Evolutionary conservation across 306 rosid genomes (phyloP), one percentile per base, ranked within the genome.

Genomic region (Malus sieversii): DNA sequence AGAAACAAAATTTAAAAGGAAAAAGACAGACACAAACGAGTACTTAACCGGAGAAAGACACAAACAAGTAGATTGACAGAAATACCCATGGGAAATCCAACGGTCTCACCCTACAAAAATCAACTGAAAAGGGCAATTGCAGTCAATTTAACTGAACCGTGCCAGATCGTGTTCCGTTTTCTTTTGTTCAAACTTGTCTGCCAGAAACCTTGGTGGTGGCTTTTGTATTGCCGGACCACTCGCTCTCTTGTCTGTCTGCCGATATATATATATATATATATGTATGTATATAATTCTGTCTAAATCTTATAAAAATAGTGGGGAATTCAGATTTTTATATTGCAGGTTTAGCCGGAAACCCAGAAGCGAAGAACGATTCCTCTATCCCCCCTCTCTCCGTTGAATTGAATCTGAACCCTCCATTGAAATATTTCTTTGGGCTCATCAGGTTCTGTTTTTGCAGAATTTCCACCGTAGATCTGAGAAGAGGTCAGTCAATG

Each of bases 391-490:
- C 12, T 55, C 61, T 71, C 51, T n/a, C 33, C 19, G 53, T 48
- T 14, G 53, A 48, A 48, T 79, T 35, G 3, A 45, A 27, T 73
- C 62, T 46, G 59, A 64, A 48, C 48, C 40, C 51, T 22, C 40
- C 30, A 2, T 71, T 59, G 68, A 27, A 66, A 29, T 6, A 53
- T 46, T 57, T n/a, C 8, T 67, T n/a, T 22, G 65, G 61, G 75
- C 25, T 69, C 72, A 10, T 14, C 78, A 60, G 82, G 69, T 30
- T 73, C 69, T 70, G 23, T 30, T 33, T 67, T 32, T 59, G 66
- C 74, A 63, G 57, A 60, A 68, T 59, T 61, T 61, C 16, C 52
- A 60, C 59, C 46, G 46, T 75, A 80, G 87, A 87, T 88, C 90
- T 65, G 46, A 23, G 23, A 19, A 33, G 68, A 30, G 81, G 83